These are phyloP conservation scores for Discostella stelligeroides DNA, from an alignment of 108 stramenopile genomes.

Conservation along the genomic window DNA sequence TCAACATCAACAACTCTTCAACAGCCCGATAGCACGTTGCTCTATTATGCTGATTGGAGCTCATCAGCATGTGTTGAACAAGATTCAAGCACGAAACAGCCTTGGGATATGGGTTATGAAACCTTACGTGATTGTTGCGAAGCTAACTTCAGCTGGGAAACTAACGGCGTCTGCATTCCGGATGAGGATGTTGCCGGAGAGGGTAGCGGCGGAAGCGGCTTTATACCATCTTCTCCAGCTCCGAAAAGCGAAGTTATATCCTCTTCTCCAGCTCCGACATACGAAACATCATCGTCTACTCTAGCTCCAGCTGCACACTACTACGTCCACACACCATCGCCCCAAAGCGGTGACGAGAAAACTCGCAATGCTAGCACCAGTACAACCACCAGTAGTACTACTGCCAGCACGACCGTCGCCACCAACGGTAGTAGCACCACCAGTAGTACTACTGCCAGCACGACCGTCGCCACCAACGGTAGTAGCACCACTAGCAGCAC, in stretches of 20 bases:
- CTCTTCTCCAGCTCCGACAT: no score
- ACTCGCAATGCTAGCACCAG: background rate
- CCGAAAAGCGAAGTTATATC: no score
- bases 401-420: background rate
- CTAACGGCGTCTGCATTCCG: conserved; percentile 9
- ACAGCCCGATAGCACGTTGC: background rate
- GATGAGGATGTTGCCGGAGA: no score
- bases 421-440: no score
- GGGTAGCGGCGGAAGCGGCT: background rate
- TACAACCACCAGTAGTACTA: no score
- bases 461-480: no score
- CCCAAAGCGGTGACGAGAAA: no score
- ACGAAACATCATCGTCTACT: background rate
- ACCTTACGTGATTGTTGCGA: conserved; percentile 22
- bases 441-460: background rate
- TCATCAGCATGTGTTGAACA: conserved; percentile 4
- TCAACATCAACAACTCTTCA: background rate
- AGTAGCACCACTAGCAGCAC: no score
- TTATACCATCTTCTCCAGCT: background rate
- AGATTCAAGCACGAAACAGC: conserved; percentile 10
- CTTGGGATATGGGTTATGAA: conserved; percentile 24
- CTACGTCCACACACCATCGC: no score
- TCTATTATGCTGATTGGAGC: conserved; percentile 26
- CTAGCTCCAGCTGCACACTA: background rate
- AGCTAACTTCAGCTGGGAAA: conserved; percentile 20